Conservation (phyloP, 1,284 basidiomycete species). For the Papiliotrema laurentii region DNA sequence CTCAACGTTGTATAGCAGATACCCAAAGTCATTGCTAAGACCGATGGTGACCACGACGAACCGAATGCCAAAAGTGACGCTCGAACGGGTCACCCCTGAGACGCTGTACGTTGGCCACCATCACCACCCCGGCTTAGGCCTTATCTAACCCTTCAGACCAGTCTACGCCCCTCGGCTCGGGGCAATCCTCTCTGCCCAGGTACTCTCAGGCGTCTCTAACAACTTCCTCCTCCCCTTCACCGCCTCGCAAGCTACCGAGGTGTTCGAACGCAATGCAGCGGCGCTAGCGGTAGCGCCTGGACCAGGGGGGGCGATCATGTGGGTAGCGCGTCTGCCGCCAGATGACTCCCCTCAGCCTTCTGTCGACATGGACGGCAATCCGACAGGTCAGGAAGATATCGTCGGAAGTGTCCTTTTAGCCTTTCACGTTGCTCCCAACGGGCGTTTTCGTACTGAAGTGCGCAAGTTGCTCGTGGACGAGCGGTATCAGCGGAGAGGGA, state of each 20-base stretch:
- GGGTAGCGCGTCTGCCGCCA: conserved; percentile 7
- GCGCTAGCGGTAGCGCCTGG: background rate
- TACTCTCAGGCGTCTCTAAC: conserved; percentile 3
- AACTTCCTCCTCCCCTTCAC: conserved; percentile 9
- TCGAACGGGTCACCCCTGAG: conserved; percentile 7
- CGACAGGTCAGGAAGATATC: conserved; percentile 6
- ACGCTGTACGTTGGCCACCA: conserved; percentile 3
- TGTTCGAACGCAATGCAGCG: conserved; percentile 5
- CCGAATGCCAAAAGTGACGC: background rate
- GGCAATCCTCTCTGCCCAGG: conserved; percentile 6
- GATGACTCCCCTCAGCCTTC: background rate
- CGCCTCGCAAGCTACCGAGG: background rate
- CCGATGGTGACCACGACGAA: too few species aligned
- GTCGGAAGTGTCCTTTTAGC: conserved; percentile 14
- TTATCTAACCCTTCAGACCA: background rate
- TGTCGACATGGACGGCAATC: conserved; percentile 5
- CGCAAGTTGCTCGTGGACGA: conserved; percentile 15
- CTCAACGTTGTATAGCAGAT: too few species aligned
- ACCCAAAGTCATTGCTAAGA: too few species aligned
- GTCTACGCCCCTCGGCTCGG: conserved; percentile 7
- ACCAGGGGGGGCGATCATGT: conserved; percentile 9
- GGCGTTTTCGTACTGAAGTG: conserved; percentile 12
- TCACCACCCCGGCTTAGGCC: background rate
- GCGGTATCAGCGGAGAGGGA: conserved; percentile 5
- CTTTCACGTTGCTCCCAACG: conserved; percentile 13